Base-by-base conservation (phyloP, 2,329 filamentous ascomycete species). In the Fusarium musae region DNA sequence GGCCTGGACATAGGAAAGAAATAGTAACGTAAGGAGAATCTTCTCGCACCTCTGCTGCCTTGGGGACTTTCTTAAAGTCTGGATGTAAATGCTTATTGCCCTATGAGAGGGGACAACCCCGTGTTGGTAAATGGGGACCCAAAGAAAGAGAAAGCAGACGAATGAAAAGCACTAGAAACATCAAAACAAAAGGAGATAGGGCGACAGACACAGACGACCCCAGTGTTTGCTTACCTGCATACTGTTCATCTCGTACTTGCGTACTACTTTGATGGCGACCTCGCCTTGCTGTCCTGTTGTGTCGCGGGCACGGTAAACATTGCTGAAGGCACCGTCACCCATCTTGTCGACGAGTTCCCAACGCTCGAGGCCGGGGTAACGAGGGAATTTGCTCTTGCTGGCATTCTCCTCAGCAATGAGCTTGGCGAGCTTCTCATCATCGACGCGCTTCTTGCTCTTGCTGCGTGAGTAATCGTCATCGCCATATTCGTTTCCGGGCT, bases 161-260 rank as follows among this genome's bases (percentile, higher is more conserved):
- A 28, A 32, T 19, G 21, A 30, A 40, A 56, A 57, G 58, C 32
- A 56, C 34, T 60, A 63, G 66, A 68, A 30, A 59, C 34, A 63
- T 44, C 23, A 68, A 72, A 70, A 75, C 62, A 64, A 49, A 72
- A 78, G 39, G 68, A 76, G 67, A 78, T 70, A 30, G 71, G 73
- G 73, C 69, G 59, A 69, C 63, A 49, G 70, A 77, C 60, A 73
- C 67, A 34, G 74, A 71, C 72, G 63, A 70, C 73, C 73, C 74
- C 69, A 69, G 34, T 34, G 58, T 52, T 65, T 79, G 92, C 95
- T 90, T 89, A 99, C 96, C 94, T 98, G 96, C 87, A 93, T 95
- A 75, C 92, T 95, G 85, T 97, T 98, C 94, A 99, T 98, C 85
- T 99, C 96, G 82, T 94, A 98, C 85, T 98, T 98, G 80, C 96